phyloP scores from a whole-genome alignment of 306 rosid species.

The Quercus parvula region DNA sequence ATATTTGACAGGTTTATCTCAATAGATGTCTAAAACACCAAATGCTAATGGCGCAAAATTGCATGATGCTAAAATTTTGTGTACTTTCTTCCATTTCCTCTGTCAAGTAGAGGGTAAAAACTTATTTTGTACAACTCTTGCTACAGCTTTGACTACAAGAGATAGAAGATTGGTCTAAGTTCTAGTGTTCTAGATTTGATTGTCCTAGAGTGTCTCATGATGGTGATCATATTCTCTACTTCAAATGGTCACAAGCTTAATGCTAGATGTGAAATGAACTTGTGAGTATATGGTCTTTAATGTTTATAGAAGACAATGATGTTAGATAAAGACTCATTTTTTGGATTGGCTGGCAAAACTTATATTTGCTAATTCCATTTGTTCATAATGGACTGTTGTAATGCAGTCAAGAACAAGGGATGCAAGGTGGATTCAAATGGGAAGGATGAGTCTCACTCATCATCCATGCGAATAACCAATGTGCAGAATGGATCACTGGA shows the following conservation, averaged over 20 bases:
- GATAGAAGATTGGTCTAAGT: neutral
- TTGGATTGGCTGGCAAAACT: neutral
- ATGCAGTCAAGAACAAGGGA: conserved; percentile 49
- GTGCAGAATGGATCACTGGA: conserved; percentile 30
- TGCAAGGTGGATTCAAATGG: conserved; percentile 26
- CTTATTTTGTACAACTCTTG: neutral
- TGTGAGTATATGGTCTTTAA: conserved; percentile 1
- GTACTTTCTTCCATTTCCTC: neutral
- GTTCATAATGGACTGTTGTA: conserved; percentile 6
- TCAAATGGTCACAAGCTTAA: neutral
- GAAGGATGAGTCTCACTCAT: conserved; percentile 27
- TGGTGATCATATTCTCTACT: neutral
- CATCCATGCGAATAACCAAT: conserved; percentile 19
- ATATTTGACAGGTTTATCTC: neutral
- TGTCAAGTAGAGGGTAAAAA: neutral
- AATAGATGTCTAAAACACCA: neutral
- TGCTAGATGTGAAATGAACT: neutral
- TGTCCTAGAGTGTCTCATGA: neutral
- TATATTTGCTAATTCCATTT: neutral
- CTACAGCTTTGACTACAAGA: neutral
- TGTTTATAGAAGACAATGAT: neutral
- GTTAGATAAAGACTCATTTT: neutral
- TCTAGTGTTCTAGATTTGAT: neutral
- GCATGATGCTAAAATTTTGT: neutral
- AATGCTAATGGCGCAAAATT: neutral